Base-by-base conservation (phyloP, 2,329 filamentous ascomycete genomes). In the Balansia obtecta region DNA sequence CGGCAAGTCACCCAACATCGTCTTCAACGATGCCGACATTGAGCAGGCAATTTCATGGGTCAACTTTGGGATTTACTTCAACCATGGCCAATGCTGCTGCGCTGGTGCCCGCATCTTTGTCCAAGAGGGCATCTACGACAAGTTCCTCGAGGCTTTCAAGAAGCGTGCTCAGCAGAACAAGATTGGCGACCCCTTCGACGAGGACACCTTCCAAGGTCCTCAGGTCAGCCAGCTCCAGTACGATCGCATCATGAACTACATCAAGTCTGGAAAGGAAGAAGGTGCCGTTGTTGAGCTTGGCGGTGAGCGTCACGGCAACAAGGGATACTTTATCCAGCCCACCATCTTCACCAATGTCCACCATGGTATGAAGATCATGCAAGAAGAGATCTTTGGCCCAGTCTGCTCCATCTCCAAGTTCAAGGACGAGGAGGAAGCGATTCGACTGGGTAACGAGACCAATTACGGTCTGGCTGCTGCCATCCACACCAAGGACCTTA, bases 331-430 rank as follows among this genome's bases (percentile, higher is more conserved):
- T 75, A 91, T 94, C 69, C 74, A 91, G 75, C 88, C 88, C 40
- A 95, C 88, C 63, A 88, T 95, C 73, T 94, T 95, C 77, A 82
- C 79, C 68, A 82, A 88, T 63, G 88, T 93, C 58, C 79, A 73
- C 46, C 71, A 82, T 58, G 80, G 91, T 68, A 94, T 93, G 86
- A 90, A 87, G 79, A 93, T 95, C 63, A 83, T 89, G 72, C 80
- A 88, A 68, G 87, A 94, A 72, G 88, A 95, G 73, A 93, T 95
- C 66, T 95, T 95, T 66, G 88, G 88, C 56, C 88, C 88, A 52
- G 88, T 95, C 56, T 86, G 82, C 72, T 78, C 85, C 61, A 83
- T 95, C 59, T 77, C 84, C 72, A 94, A 91, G 74, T 94, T 95
- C 78, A 85, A 83, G 74, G 81, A 77, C 58, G 83, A 87, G 72